Evolutionary conservation across 78 protist species (phyloP), one percentile per base, ranked within the genome.

Genomic region (Dictyostelium intermedium): DNA sequence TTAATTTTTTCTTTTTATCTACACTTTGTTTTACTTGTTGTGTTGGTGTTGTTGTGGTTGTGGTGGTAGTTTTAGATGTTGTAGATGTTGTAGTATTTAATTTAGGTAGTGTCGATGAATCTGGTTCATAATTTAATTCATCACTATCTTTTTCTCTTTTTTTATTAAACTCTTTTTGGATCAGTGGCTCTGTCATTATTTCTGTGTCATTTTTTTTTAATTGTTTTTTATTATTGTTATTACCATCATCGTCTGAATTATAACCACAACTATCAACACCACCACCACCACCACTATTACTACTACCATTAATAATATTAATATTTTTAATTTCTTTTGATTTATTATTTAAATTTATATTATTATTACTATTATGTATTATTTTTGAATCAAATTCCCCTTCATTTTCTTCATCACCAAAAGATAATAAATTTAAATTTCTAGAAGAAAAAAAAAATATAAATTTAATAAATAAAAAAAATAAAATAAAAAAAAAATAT

Each of bases 351-450:
- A 10, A 10, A 34, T 11, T 61, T 14, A 14, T 53, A 14, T 16
- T 84, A 25, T 25, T 25, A 6, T 53, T 45, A 63, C 34, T 63
- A 27, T 13, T 83, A 63, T 1, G 20, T 35, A 27, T 53, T 6
- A 18, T 27, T 78, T 66, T 79, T 6, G 61, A 73, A 9, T 82
- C 96, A 30, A 72, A 93, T 32, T 93, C 92, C 3, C 82, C 85
- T 30, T 79, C 95, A 16, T 94, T 97, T 30, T 79, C 96, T 25
- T 96, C 98, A 34, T 91, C 98, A 5, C 94, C 98, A 82, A 96
- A 96, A 35, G 98, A 96, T 78, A 96, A 61, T 56, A 96, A 92
- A 20, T 79, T 87, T n/a, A 82, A 63, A 76, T 96, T 81, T 25
- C 95, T 91, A 76, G 25, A 63, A 63, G 16, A 50, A 45, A 50